Base-by-base conservation (phyloP, 2,329 filamentous ascomycete genomes). In the Ceratocystis diversiconidia region DNA sequence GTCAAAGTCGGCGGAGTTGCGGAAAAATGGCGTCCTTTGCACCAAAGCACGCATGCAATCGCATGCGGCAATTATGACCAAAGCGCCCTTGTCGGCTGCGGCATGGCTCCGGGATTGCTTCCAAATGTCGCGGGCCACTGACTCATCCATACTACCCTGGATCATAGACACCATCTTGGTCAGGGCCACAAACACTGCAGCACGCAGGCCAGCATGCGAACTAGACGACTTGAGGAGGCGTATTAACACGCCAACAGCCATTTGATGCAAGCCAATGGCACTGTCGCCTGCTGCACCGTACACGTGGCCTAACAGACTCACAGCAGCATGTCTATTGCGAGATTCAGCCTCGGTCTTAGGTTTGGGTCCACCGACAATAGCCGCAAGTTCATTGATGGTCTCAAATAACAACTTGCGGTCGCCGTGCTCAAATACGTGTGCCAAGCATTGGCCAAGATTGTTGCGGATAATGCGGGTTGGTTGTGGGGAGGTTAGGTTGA, bases 211-310 rank as follows among this genome's bases (percentile, higher is more conserved):
- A 0, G 90, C 86, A 78, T 96, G 87, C 71, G 79, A 89, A 66
- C 87, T 85, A 0, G 91, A 85, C 10, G 83, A 78, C 75, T 96
- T 97, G 69, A 95, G 76, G 0, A 92, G 78, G 75, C 92, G 95
- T 66, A 95, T 71, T 63, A 95, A 76, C 4, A 85, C 83, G 10
- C 84, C 81, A 70, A 86, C 89, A 17, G 86, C 84, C 68, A 95
- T 76, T 65, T 86, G 85, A 68, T 94, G 90, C 67, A 96, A 78
- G 69, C 87, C 86, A 74, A 95, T 89, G 61, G 89, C 90, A 74
- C 92, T 96, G 74, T 97, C 94, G 64, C 94, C 94, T 1, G 92
- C 92, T n/a, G 88, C 85, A 67, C 87, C 89, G 75, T 92, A 97
- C 43, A 97, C 84, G 72, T 94, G 87, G 41, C 94, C 94, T 70